Percentiles rank a stretch among this genome's conserved stretches.
Evolutionary conservation across 2,329 filamentous ascomycete genomes (phyloP).

Genomic region (Daldinia sp.): DNA sequence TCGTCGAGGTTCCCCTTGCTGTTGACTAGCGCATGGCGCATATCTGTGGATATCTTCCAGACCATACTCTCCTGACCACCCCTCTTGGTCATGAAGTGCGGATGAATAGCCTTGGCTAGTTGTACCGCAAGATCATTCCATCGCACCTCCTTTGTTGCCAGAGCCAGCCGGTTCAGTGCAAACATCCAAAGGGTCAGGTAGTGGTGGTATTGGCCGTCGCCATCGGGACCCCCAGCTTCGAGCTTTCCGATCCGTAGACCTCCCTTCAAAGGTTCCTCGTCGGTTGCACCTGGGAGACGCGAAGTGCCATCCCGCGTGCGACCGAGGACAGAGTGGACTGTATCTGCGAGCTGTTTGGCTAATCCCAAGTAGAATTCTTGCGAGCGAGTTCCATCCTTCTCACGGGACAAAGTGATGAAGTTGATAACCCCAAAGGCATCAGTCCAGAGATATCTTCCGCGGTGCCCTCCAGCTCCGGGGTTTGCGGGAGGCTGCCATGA

Average conservation of each 20-base stretch:
- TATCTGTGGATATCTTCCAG: constrained; percentile 68
- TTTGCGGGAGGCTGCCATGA: constrained; percentile 61
- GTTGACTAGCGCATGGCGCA: constrained; percentile 60
- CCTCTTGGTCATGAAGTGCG: constrained; percentile 59
- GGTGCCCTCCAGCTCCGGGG: constrained; percentile 64
- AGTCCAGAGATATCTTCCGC: constrained; percentile 71
- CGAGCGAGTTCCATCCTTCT: constrained; percentile 46
- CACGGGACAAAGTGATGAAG: constrained; percentile 65
- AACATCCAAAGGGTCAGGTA: constrained; percentile 74
- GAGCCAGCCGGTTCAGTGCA: constrained; percentile 65
- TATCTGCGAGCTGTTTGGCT: constrained; percentile 61
- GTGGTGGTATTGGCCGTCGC: constrained; percentile 72
- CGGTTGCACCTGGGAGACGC: constrained; percentile 64
- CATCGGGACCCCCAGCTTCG: constrained; percentile 61
- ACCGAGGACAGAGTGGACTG: constrained; percentile 66
- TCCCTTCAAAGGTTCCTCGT: constrained; percentile 63
- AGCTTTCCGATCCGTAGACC: constrained; percentile 70
- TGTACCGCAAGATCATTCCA: constrained; percentile 66
- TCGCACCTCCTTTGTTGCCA: constrained; percentile 58
- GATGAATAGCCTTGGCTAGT: constrained; percentile 65
- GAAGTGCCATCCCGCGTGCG: constrained; percentile 61
- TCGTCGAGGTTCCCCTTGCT: constrained; percentile 69
- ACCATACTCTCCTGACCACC: constrained; percentile 56
- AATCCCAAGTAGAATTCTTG: constrained; percentile 59
- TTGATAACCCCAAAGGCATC: constrained; percentile 71